These are phyloP conservation scores for Myxozyma udenii DNA, from an alignment of 805 yeast genomes.

Conservation along the genomic window DNA sequence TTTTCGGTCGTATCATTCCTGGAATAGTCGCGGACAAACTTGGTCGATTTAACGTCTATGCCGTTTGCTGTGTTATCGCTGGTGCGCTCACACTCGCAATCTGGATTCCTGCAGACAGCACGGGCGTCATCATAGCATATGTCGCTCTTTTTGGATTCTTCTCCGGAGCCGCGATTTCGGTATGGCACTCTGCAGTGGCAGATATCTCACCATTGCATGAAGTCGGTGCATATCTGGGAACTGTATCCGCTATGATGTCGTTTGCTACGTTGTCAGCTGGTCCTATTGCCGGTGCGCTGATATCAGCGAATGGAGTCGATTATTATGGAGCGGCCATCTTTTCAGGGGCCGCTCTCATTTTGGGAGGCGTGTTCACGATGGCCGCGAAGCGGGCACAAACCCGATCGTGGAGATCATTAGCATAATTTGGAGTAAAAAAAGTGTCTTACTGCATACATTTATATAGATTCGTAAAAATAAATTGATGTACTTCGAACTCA, in stretches of 20 bases:
- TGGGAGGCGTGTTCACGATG: conserved; percentile 12
- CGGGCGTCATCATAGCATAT: conserved; percentile 35
- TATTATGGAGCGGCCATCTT: conserved; percentile 30
- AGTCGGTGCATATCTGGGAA: conserved; percentile 51
- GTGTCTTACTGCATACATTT: no score
- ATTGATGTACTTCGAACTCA: no score
- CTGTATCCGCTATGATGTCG: conserved; percentile 56
- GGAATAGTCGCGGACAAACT: conserved; percentile 48
- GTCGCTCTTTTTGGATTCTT: conserved; percentile 37
- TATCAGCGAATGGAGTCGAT: conserved; percentile 20
- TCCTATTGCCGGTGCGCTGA: conserved; percentile 36
- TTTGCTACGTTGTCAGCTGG: conserved; percentile 42
- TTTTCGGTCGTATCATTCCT: conserved; percentile 50
- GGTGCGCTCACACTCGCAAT: conserved; percentile 36
- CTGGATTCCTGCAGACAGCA: conserved; percentile 39
- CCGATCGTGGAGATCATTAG: no score
- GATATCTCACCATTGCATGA: conserved; percentile 33
- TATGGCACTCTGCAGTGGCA: conserved; percentile 37
- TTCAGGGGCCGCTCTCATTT: conserved; percentile 20
- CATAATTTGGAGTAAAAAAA: no score
- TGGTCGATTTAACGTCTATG: conserved; percentile 47
- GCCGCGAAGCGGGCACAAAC: conserved; percentile 8
- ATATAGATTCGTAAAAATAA: no score
- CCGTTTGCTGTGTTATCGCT: conserved; percentile 35
- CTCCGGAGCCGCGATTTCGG: conserved; percentile 38